Evolutionary conservation across 148 eudicot genomes (phyloP).

Genomic region (Suaeda aralocaspica): DNA sequence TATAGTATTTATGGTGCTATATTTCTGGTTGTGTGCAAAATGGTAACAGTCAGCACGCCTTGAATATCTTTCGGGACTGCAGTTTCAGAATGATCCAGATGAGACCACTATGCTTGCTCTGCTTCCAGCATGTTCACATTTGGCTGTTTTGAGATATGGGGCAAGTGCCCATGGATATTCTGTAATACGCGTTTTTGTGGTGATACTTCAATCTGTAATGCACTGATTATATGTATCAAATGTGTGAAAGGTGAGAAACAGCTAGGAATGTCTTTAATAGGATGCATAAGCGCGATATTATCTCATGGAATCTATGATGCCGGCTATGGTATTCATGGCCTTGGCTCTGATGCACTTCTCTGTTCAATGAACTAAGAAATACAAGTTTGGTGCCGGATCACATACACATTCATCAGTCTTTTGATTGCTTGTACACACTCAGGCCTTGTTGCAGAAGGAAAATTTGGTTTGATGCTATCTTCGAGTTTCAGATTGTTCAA

Average conservation of each 20-base stretch:
- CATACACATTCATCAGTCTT: constrained; percentile 71
- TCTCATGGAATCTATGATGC: constrained; percentile 93
- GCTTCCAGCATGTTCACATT: constrained; percentile 76
- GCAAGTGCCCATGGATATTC: constrained; percentile 60
- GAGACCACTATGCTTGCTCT: constrained; percentile 67
- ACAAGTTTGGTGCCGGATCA: constrained; percentile 51
- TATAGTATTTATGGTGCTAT: constrained; percentile 60
- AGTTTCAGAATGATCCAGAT: constrained; percentile 49
- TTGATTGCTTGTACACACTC: constrained; percentile 91
- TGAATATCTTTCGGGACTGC: constrained; percentile 56
- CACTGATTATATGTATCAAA: constrained; percentile 81
- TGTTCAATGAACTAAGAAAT: constrained; percentile 52
- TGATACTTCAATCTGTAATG: constrained; percentile 69
- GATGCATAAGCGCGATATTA: constrained; percentile 53
- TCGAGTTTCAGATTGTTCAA: constrained; percentile 42
- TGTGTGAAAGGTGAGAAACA: constrained; percentile 65
- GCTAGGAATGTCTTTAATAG: constrained; percentile 54
- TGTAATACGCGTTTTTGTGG: constrained; percentile 50
- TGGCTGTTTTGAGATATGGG: constrained; percentile 63
- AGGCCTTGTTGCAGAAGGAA: constrained; percentile 78
- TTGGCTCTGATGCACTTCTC: constrained; percentile 56
- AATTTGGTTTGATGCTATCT: constrained; percentile 52
- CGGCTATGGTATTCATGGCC: constrained; percentile 87
- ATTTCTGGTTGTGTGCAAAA: constrained; percentile 79
- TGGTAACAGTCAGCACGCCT: constrained; percentile 55